Evolutionary conservation across 345 rosid genomes (phyloP).

Genomic region (Aurinia saxatilis): DNA sequence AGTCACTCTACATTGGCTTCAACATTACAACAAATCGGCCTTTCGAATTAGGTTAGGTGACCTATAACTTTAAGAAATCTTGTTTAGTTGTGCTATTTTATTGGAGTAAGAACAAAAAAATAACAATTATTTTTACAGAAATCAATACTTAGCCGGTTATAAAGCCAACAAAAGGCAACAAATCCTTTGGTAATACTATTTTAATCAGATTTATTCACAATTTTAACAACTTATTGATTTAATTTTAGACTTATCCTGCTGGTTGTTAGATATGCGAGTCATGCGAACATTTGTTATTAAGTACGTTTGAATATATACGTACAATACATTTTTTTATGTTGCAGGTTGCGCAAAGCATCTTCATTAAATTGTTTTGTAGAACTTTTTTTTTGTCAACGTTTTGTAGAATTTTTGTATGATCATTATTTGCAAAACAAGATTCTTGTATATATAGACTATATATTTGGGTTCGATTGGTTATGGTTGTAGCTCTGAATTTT

Average conservation of each 20-base stretch:
- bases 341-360: no score
- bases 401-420: neutral
- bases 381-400: no score
- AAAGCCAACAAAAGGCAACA: no score
- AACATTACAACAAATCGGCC: neutral
- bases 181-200: neutral
- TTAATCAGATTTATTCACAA: neutral
- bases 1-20: neutral
- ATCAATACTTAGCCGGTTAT: neutral
- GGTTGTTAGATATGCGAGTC: neutral
- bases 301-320: no score
- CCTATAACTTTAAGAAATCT: neutral
- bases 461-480: no score
- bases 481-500: no score
- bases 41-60: constrained; percentile 10
- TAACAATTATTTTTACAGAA: neutral
- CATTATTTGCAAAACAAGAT: neutral
- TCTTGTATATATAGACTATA: no score
- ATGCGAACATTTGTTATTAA: no score
- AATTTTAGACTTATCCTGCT: neutral
- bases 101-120: neutral
- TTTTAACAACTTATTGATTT: neutral
- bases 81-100: neutral
- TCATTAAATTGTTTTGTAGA: no score
- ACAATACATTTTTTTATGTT: no score